phyloP scores from a whole-genome alignment of 139 green algal species.

The Tetraselmis chui region DNA sequence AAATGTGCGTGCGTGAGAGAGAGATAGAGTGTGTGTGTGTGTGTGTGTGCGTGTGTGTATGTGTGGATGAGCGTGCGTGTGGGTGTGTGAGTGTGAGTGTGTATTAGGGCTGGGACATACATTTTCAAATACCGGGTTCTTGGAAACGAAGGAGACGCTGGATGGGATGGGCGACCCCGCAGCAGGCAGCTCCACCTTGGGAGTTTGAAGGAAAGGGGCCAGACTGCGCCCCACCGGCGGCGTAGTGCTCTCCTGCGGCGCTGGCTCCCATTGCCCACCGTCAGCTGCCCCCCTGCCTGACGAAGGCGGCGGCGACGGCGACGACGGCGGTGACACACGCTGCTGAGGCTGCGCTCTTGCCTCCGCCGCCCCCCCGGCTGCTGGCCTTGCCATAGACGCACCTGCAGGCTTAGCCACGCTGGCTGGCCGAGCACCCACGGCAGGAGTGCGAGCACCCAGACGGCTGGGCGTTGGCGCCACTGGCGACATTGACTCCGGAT shows the following conservation, averaged over 20 bases:
- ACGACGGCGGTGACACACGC: too few species aligned
- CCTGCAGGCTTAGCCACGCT: background rate
- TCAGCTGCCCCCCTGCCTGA: too few species aligned
- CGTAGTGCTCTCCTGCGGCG: background rate
- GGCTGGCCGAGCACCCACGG: too few species aligned
- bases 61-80: background rate
- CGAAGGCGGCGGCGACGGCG: background rate
- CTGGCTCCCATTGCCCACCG: background rate
- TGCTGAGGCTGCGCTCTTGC: too few species aligned
- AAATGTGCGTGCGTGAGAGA: too few species aligned
- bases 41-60: constrained; percentile 15
- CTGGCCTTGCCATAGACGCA: background rate
- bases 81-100: too few species aligned
- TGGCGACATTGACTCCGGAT: background rate
- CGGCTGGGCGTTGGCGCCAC: background rate
- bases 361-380: too few species aligned
- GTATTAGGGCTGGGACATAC: background rate
- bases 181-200: background rate
- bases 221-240: background rate
- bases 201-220: background rate
- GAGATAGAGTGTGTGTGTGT: too few species aligned
- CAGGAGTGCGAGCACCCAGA: background rate
- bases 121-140: constrained; percentile 22
- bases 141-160: background rate
- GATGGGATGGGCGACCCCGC: background rate